These are phyloP conservation scores for Simplicillium aogashimaense DNA, from an alignment of 2,329 filamentous ascomycete genomes.

Conservation along the genomic window DNA sequence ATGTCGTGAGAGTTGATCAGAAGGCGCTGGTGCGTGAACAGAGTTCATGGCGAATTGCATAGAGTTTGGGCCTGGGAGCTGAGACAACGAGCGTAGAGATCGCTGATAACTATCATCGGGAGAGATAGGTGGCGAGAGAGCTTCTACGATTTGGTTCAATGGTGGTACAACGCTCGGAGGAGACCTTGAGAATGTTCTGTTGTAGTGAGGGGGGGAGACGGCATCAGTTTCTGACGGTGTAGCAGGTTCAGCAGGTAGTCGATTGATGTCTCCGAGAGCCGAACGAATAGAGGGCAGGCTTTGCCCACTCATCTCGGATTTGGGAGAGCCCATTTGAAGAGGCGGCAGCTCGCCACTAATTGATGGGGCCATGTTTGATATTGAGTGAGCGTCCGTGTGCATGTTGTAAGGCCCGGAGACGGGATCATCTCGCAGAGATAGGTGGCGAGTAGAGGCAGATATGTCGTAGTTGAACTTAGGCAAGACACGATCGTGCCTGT, in stretches of 20 bases:
- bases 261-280: constrained; percentile 23
- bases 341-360: constrained; percentile 22
- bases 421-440: constrained; percentile 24
- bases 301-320: constrained; percentile 22
- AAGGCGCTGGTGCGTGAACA: too few relatives aligned
- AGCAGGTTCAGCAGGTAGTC: constrained; percentile 17
- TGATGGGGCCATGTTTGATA: too few relatives aligned
- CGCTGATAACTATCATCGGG: constrained; percentile 35
- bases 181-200: constrained; percentile 20
- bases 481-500: constrained; percentile 5
- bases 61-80: constrained; percentile 23
- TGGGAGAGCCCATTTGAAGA: constrained; percentile 24
- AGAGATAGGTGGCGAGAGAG: constrained; percentile 37
- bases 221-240: constrained; percentile 21
- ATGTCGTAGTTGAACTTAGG: constrained; percentile 3
- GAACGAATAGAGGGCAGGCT: constrained; percentile 28
- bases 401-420: constrained; percentile 4
- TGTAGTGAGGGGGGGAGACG: constrained; percentile 12
- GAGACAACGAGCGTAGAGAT: constrained; percentile 37
- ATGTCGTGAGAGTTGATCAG: too few relatives aligned
- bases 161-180: constrained; percentile 21
- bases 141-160: constrained; percentile 18
- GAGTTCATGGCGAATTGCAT: too few relatives aligned
- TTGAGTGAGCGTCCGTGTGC: constrained; percentile 10
- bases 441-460: constrained; percentile 8